phyloP scores from a whole-genome alignment of 164 flowering plant genomes.

The Tetracentron sinense region DNA sequence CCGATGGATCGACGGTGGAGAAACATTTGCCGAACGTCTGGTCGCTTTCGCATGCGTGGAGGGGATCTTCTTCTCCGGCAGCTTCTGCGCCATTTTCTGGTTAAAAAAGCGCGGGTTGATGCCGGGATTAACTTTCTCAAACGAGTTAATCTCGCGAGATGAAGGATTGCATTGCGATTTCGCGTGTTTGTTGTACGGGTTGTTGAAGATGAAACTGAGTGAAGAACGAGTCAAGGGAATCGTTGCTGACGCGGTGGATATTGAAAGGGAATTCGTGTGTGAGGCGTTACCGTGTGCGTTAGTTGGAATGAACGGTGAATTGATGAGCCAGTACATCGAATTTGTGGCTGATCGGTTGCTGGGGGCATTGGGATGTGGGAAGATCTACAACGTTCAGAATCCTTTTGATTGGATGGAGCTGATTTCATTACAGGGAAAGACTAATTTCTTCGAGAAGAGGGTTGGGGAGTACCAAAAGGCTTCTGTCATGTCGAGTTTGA shows the following conservation, averaged over 20 bases:
- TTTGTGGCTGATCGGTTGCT: constrained; percentile 60
- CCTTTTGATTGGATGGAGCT: constrained; percentile 80
- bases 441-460: constrained; percentile 67
- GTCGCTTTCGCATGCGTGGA: constrained; percentile 89
- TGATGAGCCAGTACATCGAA: constrained; percentile 61
- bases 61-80: constrained; percentile 93
- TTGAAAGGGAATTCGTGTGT: constrained; percentile 64
- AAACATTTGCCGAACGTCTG: constrained; percentile 70
- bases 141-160: constrained; percentile 63
- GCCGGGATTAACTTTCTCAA: constrained; percentile 92
- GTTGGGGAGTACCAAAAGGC: too few relatives aligned
- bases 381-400: constrained; percentile 42
- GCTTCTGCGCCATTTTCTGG: constrained; percentile 89
- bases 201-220: constrained; percentile 38
- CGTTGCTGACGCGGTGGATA: constrained; percentile 52
- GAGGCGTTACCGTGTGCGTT: constrained; percentile 60
- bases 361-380: constrained; percentile 44
- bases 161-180: constrained; percentile 69
- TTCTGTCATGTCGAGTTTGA: constrained; percentile 59
- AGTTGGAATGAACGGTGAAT: too few relatives aligned
- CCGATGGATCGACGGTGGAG: constrained; percentile 73
- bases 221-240: constrained; percentile 43
- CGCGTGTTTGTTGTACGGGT: constrained; percentile 47
- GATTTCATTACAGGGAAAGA: constrained; percentile 65
- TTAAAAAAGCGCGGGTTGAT: constrained; percentile 77